Evolutionary conservation across 1,284 basidiomycete genomes (phyloP).

Genomic region (Gomphus bonarii): DNA sequence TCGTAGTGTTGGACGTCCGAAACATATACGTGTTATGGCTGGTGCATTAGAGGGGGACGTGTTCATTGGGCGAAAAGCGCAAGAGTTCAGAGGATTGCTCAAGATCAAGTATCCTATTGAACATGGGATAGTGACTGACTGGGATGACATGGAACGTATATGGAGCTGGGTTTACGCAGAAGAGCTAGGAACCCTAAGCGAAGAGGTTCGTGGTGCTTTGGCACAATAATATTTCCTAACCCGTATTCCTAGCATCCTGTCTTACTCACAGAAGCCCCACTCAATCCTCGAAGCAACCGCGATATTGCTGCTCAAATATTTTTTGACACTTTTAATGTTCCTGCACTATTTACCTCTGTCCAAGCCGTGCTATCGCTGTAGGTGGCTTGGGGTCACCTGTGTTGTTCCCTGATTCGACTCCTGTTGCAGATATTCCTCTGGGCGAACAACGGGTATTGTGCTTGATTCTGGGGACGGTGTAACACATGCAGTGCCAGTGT

Average conservation of each 20-base stretch:
- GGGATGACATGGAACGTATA: conserved; percentile 99
- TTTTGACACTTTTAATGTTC: conserved; percentile 99
- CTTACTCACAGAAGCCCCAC: conserved; percentile 85
- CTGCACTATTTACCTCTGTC: conserved; percentile 92
- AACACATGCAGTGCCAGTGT: conserved; percentile 97
- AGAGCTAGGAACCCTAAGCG: conserved; percentile 86
- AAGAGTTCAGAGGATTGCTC: conserved; percentile 87
- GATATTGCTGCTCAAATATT: conserved; percentile 96
- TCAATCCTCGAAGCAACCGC: conserved; percentile 91
- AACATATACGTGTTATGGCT: conserved; percentile 94
- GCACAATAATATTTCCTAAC: conserved; percentile 10
- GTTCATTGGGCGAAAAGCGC: conserved; percentile 89
- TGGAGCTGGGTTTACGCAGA: conserved; percentile 96
- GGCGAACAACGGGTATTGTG: conserved; percentile 98
- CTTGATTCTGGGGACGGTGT: conserved; percentile 98
- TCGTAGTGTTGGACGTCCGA: conserved; percentile 83
- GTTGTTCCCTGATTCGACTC: not conserved
- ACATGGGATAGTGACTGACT: conserved; percentile 89
- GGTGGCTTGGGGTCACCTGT: conserved; percentile 20
- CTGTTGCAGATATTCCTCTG: conserved; percentile 75
- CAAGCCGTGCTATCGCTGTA: conserved; percentile 96
- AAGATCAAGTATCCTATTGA: conserved; percentile 99
- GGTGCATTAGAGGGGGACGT: conserved; percentile 88
- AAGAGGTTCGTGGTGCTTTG: conserved; percentile 61
- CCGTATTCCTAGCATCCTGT: conserved; percentile 76